Evolutionary conservation across 1,284 basidiomycete species (phyloP), one percentile per base, ranked within the genome.

Genomic region (Sporisorium exsertum): DNA sequence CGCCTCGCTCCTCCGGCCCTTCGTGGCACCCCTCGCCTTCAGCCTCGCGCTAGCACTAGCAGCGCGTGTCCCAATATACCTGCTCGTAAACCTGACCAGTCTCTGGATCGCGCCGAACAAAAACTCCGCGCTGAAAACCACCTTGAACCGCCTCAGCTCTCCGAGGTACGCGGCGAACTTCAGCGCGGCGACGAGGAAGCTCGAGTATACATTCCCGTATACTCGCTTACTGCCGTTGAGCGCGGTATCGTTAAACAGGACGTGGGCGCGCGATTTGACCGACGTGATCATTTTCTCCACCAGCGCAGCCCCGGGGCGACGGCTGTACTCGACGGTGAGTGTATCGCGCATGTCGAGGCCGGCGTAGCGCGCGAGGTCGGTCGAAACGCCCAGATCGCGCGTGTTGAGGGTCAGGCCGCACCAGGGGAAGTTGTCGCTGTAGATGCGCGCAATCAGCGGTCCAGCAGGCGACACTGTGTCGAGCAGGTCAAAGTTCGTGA

Each of bases 131-230:
- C n/a, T 3, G 15, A 75, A 72, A 7, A 18, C 20, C 22, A 66
- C n/a, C 6, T 55, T 61, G 59, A 72, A 89, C 42, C 80, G 92
- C 90, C 87, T 52, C 88, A 87, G 58, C 92, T 86, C 81, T 90
- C 91, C 50, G 79, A 82, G 53, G 85, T 97, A 97, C 56, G 90
- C 89, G 57, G 93, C 90, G 88, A 95, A 92, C 87, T 95, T 97
- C 88, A 95, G 91, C 0, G 93, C 93, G 1, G 91, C 89, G 26
- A 96, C 86, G n/a, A 93, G 86, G 81, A 95, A 93, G 80, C 91
- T 92, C 85, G 95, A 91, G 83, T 94, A 95, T 10, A 97, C 87
- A 84, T 97, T 99, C 40, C 90, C 84, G 84, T 93, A 90, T 3
- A 93, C 90, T 0, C 89, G 89, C 35, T 88, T 79, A 27, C 86